Percentiles rank a stretch among this genome's conserved stretches.
Conservation (phyloP, 495 filamentous ascomycete species). For the Achaetomiella virescens region DNA sequence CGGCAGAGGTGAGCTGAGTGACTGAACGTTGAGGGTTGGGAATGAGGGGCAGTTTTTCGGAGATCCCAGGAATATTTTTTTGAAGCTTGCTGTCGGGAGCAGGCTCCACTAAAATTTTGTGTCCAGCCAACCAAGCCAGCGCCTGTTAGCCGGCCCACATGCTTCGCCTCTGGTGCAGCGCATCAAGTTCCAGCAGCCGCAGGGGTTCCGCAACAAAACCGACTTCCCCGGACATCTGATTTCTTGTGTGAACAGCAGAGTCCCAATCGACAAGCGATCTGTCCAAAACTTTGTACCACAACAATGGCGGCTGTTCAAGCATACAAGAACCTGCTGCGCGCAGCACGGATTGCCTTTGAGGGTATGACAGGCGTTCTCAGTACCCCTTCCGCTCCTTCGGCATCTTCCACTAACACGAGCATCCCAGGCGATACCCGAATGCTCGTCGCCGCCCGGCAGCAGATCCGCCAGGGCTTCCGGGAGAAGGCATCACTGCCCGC, state of each 20-base stretch:
- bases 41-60: conserved; percentile 19
- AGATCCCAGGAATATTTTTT: conserved; percentile 17
- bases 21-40: background rate
- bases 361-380: conserved; percentile 40
- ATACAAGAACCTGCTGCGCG: conserved; percentile 79
- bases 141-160: background rate
- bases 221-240: background rate
- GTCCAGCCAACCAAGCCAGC: background rate
- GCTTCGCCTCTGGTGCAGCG: background rate
- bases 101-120: background rate
- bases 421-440: conserved; percentile 59
- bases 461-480: conserved; percentile 67
- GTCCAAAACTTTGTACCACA: conserved; percentile 5
- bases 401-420: conserved; percentile 5
- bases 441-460: conserved; percentile 59
- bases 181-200: background rate
- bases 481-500: conserved; percentile 52
- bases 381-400: background rate
- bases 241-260: background rate
- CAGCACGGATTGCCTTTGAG: conserved; percentile 74
- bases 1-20: conserved; percentile 1
- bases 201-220: background rate
- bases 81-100: conserved; percentile 6
- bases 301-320: conserved; percentile 64
- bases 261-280: background rate